Percentiles rank a stretch among this genome's conserved stretches.
phyloP scores from a whole-genome alignment of 495 filamentous ascomycete species.

The Lineolata rhizophorae region DNA sequence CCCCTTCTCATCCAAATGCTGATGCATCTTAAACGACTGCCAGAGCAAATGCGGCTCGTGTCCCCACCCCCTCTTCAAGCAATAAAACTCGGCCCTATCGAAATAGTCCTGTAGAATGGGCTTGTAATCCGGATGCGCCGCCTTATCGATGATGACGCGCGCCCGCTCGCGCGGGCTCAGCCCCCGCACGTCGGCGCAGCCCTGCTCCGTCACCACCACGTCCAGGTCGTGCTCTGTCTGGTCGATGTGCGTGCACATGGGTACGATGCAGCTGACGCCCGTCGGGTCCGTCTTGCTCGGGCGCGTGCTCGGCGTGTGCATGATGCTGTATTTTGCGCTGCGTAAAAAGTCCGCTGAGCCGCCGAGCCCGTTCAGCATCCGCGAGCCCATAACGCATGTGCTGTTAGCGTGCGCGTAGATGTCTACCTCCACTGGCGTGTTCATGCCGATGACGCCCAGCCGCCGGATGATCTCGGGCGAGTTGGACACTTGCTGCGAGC shows the following conservation, averaged over 20 bases:
- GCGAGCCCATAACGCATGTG: slow-evolving; percentile 74
- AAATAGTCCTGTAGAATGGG: slow-evolving; percentile 71
- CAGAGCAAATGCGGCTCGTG: slow-evolving; percentile 77
- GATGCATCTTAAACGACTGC: slow-evolving; percentile 77
- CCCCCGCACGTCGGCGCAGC: slow-evolving; percentile 70
- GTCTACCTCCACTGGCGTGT: slow-evolving; percentile 84
- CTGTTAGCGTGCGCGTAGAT: slow-evolving; percentile 90
- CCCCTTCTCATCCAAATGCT: slow-evolving; percentile 54
- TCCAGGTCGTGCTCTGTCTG: slow-evolving; percentile 87
- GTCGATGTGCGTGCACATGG: slow-evolving; percentile 83
- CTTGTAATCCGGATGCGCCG: slow-evolving; percentile 67
- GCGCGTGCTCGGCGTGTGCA: slow-evolving; percentile 71
- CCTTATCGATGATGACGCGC: slow-evolving; percentile 70
- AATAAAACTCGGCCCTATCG: slow-evolving; percentile 72
- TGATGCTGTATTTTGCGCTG: slow-evolving; percentile 69
- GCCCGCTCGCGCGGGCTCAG: slow-evolving; percentile 63
- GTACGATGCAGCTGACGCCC: slow-evolving; percentile 72
- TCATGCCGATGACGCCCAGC: slow-evolving; percentile 82
- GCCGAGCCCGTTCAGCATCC: slow-evolving; percentile 83
- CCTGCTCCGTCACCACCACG: slow-evolving; percentile 70
- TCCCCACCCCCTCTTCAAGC: slow-evolving; percentile 69
- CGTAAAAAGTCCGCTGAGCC: slow-evolving; percentile 79
- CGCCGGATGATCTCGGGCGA: slow-evolving; percentile 85
- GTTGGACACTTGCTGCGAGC: slow-evolving; percentile 76
- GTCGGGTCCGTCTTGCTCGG: slow-evolving; percentile 67